Conservation (phyloP, 2,329 filamentous ascomycete genomes). For the Fusarium austroafricanum region DNA sequence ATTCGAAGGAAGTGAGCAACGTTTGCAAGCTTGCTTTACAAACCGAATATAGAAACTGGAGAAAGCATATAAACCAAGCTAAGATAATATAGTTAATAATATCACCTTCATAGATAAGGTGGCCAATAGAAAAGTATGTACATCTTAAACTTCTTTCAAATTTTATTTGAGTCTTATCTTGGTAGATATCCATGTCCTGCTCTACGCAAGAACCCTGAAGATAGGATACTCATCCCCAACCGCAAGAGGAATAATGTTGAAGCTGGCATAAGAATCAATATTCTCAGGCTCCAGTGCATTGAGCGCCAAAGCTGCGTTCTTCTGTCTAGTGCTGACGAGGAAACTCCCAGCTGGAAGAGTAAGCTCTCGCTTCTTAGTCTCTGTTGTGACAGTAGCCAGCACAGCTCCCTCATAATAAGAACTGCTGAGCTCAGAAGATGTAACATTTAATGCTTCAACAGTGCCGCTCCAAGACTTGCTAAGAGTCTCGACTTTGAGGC, state of each 20-base stretch:
- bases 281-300: constrained; percentile 50
- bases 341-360: constrained; percentile 47
- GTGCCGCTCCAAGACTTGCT: constrained; percentile 38
- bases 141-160: too few species aligned
- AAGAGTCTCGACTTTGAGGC: constrained; percentile 44
- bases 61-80: too few species aligned
- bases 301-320: constrained; percentile 48
- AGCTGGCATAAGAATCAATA: constrained; percentile 49
- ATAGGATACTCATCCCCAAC: constrained; percentile 49
- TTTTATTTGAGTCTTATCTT: too few species aligned
- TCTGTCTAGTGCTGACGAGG: constrained; percentile 49
- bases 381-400: constrained; percentile 38
- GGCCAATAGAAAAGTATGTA: too few species aligned
- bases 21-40: too few species aligned
- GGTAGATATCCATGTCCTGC: fast-evolving
- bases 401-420: constrained; percentile 47
- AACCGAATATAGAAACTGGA: too few species aligned
- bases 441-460: constrained; percentile 47
- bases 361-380: constrained; percentile 29
- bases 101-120: too few species aligned
- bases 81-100: too few species aligned
- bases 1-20: too few species aligned
- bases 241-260: constrained; percentile 47
- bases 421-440: constrained; percentile 30
- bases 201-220: constrained; percentile 35